Percentiles rank a stretch among this genome's conserved stretches.
Conservation (phyloP, 2,329 filamentous ascomycete species). For the Phialocephala sp. region DNA sequence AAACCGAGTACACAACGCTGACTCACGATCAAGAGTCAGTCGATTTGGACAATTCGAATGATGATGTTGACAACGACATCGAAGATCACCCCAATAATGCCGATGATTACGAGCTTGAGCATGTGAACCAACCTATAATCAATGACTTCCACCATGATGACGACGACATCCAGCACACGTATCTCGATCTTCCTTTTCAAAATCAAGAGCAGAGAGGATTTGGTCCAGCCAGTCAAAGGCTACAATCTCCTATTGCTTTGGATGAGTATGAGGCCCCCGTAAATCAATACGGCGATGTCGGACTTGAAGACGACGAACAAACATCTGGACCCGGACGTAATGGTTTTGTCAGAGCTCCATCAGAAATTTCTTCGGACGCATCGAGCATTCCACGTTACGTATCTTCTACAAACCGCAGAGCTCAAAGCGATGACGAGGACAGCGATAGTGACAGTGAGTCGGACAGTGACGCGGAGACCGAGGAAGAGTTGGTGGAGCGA, state of each 20-base stretch:
- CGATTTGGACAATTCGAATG: conserved; percentile 11
- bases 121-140: neutral
- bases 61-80: neutral
- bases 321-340: neutral
- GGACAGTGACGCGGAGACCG: neutral
- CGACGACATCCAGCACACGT: neutral
- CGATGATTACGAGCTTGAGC: neutral
- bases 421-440: neutral
- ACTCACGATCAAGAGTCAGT: conserved; percentile 19
- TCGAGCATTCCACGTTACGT: conserved; percentile 4
- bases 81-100: neutral
- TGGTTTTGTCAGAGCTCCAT: neutral
- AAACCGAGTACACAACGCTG: conserved; percentile 5
- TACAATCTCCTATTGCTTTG: neutral
- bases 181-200: neutral
- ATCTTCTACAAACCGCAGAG: neutral
- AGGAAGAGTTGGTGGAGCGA: neutral
- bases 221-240: neutral
- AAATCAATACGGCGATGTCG: neutral
- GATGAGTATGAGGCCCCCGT: neutral
- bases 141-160: conserved; percentile 10
- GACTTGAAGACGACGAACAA: neutral
- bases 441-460: neutral
- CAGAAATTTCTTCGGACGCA: neutral
- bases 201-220: conserved; percentile 1